A percentile compares a stretch with the other conserved stretches of the same genome.
phyloP scores from a whole-genome alignment of 2,329 filamentous ascomycete genomes.

The Thelonectria blattea region DNA sequence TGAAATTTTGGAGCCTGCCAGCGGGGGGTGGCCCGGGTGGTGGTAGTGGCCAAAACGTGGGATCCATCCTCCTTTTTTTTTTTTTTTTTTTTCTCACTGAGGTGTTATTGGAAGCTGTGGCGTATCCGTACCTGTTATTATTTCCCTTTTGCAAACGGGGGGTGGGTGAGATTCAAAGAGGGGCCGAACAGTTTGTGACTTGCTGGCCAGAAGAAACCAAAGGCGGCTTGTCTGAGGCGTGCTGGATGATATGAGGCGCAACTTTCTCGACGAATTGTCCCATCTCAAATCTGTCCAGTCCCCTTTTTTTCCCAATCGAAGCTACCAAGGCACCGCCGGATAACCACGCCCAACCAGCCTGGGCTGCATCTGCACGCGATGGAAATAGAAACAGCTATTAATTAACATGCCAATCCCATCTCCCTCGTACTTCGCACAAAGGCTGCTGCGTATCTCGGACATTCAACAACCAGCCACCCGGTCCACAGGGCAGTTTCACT shows the following conservation, averaged over 20 bases:
- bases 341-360: neutral
- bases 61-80: neutral
- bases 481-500: neutral
- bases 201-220: neutral
- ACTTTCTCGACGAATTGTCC: neutral
- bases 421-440: neutral
- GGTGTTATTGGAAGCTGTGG: neutral
- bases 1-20: conserved; percentile 22
- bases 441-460: neutral
- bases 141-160: neutral
- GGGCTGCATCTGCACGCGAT: neutral
- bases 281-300: neutral
- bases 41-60: neutral
- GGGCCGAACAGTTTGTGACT: neutral
- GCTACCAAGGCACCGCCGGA: neutral
- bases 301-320: neutral
- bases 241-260: neutral
- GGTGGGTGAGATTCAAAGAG: neutral
- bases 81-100: neutral
- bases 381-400: neutral
- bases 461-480: conserved; percentile 7
- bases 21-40: conserved; percentile 9
- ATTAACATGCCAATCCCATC: neutral
- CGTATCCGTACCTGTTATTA: too few species aligned
- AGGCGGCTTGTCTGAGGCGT: neutral